Base-by-base conservation (phyloP, 306 rosid genomes). In the Lablab purpureus region DNA sequence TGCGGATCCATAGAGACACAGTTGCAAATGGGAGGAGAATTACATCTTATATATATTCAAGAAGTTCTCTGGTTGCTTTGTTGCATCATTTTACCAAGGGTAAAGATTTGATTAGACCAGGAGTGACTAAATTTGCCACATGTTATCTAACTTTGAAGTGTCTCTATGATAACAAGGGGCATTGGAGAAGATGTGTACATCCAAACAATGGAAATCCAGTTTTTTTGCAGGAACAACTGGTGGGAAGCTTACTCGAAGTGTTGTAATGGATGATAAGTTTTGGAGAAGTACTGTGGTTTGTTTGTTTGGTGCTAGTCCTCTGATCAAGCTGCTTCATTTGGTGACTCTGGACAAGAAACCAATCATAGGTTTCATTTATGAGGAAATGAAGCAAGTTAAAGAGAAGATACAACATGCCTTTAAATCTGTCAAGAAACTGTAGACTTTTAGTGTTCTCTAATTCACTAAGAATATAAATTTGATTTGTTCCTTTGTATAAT, bases 71-170 rank as follows among this genome's bases (percentile, higher is more conserved):
- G 2, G 3, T 22, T 11, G 17, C 7, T 56, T 56, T 56, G n/a
- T 22, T 56, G 64, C 64, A 56, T 56, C 64, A 56, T 28, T 11
- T 56, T 56, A 56, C 32, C 23, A 56, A 22, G n/a, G 64, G 34
- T 1, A 23, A 56, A 5, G 32, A 56, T 56, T 23, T 56, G 64
- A 5, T 23, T 56, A 56, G 13, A 12, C 34, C 8, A 10, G 64
- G 32, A 22, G 34, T 56, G 32, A 22, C 64, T 11, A 56, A 56
- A 56, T 56, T 23, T 56, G 64, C 64, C n/a, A 23, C 64, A 23
- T 56, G 30, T 19, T 22, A 22, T 22, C 62, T 55, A 10, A 55
- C 62, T 22, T 10, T 55, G 23, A 55, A 55, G 15, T 55, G 30
- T 56, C 32, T 56, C 32, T 11, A 11, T 23, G 34, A 23, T 4